Evolutionary conservation across 129 eudicot species (phyloP).

Genomic region (Silybum marianum): DNA sequence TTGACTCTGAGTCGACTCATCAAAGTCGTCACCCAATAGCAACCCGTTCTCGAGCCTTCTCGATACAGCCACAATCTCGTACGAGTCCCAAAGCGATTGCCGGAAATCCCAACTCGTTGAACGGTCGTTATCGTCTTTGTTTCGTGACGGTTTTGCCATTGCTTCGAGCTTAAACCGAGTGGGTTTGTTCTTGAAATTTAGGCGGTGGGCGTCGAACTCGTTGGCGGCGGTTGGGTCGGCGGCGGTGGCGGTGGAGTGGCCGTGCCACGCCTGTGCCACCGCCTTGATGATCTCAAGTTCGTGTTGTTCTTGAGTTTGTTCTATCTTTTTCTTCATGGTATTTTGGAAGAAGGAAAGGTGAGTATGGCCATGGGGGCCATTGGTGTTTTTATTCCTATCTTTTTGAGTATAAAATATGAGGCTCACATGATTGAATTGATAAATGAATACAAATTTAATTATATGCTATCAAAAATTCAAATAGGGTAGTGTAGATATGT

Average conservation of each 20-base stretch:
- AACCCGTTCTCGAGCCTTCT: constrained; percentile 56
- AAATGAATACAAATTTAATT: constrained; percentile 10
- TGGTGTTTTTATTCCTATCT: constrained; percentile 33
- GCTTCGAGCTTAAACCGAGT: constrained; percentile 69
- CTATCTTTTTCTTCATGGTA: constrained; percentile 36
- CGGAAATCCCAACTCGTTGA: constrained; percentile 53
- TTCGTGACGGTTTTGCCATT: constrained; percentile 24
- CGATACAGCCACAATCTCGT: constrained; percentile 68
- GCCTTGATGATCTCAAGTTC: constrained; percentile 74
- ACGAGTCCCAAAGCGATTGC: constrained; percentile 77
- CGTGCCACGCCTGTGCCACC: constrained; percentile 83
- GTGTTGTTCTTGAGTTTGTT: constrained; percentile 33
- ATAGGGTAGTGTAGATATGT: background rate
- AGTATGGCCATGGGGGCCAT: constrained; percentile 51
- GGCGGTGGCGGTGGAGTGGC: constrained; percentile 46
- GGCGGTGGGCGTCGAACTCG: constrained; percentile 59
- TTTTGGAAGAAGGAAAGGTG: constrained; percentile 18
- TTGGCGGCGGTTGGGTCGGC: constrained; percentile 33
- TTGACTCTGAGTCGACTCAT: constrained; percentile 27
- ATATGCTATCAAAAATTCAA: constrained; percentile 11
- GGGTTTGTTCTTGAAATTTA: constrained; percentile 49
- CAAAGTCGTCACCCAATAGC: constrained; percentile 40
- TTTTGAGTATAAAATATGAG: constrained; percentile 33
- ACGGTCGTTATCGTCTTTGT: background rate
- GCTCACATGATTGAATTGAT: constrained; percentile 48